These are phyloP conservation scores for Fomitopsis pulvina DNA, from an alignment of 768 basidiomycete species.

Conservation along the genomic window DNA sequence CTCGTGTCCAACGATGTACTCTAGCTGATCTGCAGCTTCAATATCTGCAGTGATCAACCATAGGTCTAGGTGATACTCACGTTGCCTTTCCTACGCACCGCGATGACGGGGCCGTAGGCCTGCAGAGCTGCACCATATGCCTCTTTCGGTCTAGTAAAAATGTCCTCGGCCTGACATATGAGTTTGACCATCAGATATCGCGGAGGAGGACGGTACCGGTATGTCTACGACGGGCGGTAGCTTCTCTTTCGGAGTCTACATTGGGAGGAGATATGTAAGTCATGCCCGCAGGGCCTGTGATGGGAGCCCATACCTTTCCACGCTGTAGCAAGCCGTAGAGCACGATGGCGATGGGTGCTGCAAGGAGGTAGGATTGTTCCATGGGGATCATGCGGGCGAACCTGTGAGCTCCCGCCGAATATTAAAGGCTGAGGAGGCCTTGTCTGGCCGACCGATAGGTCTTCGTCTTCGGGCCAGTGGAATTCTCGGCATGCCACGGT, in stretches of 20 bases:
- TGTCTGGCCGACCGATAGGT: too few relatives aligned
- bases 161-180: slow-evolving; percentile 17
- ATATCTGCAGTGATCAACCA: background rate
- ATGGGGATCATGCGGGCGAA: too few relatives aligned
- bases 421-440: too few relatives aligned
- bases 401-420: too few relatives aligned
- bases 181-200: background rate
- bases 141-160: slow-evolving; percentile 24
- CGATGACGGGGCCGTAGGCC: slow-evolving; percentile 26
- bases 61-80: slow-evolving; percentile 13
- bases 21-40: slow-evolving; percentile 18
- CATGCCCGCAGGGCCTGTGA: background rate
- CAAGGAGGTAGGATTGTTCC: slow-evolving; percentile 11
- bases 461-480: too few relatives aligned
- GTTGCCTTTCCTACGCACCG: slow-evolving; percentile 25
- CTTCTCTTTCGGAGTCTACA: slow-evolving; percentile 9
- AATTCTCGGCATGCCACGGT: too few relatives aligned
- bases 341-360: background rate
- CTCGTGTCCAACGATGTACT: slow-evolving; percentile 27
- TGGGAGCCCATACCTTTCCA: slow-evolving; percentile 3
- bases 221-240: slow-evolving; percentile 16
- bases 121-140: slow-evolving; percentile 26
- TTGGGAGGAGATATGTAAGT: background rate
- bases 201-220: slow-evolving; percentile 1
- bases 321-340: slow-evolving; percentile 4